Base-by-base conservation (phyloP, 1,284 basidiomycete genomes). In the Pseudozyma tsukubaensis region DNA sequence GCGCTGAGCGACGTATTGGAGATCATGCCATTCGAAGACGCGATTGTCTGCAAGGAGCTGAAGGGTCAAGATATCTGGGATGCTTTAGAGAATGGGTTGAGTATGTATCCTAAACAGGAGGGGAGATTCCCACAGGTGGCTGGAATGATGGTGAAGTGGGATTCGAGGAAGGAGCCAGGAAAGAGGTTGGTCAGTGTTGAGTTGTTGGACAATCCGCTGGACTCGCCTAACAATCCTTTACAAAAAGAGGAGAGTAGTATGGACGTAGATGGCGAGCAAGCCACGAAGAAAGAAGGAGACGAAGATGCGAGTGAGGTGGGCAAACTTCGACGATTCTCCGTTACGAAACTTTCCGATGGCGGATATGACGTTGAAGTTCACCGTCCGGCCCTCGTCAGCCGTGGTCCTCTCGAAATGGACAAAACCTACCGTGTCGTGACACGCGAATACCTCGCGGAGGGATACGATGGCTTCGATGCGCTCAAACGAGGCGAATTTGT, bases 71-170 rank as follows among this genome's bases (percentile, higher is more conserved):
- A 90, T 0, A 89, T 96, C 40, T 94, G 93, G 92, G 90, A 90
- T 57, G 90, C 91, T 0, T 79, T 96, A 18, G 94, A 97, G 82
- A 88, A 88, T 34, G 89, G 90, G 1, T 86, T 97, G 13, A 87
- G 87, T 56, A 91, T 89, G 57, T 96, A 92, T 89, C 94, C 94
- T 4, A 91, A 92, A 18, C 94, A 95, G 85, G 94, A 96, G 88
- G 94, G 93, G 13, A 92, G 94, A 4, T 97, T 97, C 84, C 94
- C 94, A 0, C 88, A 94, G 21, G 87, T 96, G 34, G 91, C 93
- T 14, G 94, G 94, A n/a, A 88, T 96, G 61, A 89, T 89, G 5
- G 90, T 95, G 5, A 88, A 89, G 19, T 96, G 94, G 94, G 94
- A 97, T 83, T 94, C 93, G 42, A 87, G 88, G 39, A 87, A 87